Evolutionary conservation across 768 basidiomycete genomes (phyloP).

Genomic region (Gloeopeniophorella convolvens): DNA sequence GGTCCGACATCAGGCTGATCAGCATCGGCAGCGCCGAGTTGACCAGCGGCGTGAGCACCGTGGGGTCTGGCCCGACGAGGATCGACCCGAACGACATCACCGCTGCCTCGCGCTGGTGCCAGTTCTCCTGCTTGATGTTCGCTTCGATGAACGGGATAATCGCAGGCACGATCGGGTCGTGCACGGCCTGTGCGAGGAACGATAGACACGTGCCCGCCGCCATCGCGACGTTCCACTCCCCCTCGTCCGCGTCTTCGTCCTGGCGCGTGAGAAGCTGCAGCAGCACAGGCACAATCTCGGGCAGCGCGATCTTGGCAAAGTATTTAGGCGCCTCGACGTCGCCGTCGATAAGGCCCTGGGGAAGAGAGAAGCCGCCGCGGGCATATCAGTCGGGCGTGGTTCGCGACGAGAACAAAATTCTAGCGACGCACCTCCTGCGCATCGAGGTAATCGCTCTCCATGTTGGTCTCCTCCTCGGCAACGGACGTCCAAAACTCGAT

Average conservation of each 20-base stretch:
- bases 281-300: slow-evolving; percentile 92
- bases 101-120: slow-evolving; percentile 95
- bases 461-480: slow-evolving; percentile 93
- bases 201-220: slow-evolving; percentile 89
- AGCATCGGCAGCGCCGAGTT: slow-evolving; percentile 90
- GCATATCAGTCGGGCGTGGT: slow-evolving; percentile 10
- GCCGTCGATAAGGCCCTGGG: slow-evolving; percentile 81
- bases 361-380: no score
- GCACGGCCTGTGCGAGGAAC: slow-evolving; percentile 84
- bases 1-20: slow-evolving; percentile 92
- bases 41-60: slow-evolving; percentile 82
- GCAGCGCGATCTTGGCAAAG: slow-evolving; percentile 91
- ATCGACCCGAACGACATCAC: slow-evolving; percentile 99
- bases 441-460: slow-evolving; percentile 58
- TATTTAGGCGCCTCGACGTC: slow-evolving; percentile 78
- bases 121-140: slow-evolving; percentile 86
- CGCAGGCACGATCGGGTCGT: slow-evolving; percentile 83
- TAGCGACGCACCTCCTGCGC: slow-evolving; percentile 68
- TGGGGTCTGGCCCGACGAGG: slow-evolving; percentile 90
- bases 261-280: slow-evolving; percentile 84
- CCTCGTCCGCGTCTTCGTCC: slow-evolving; percentile 95
- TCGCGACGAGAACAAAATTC: background rate
- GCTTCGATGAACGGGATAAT: slow-evolving; percentile 98
- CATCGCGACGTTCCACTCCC: slow-evolving; percentile 99
- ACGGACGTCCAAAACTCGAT: slow-evolving; percentile 99